Percentiles rank a stretch among this genome's conserved stretches.
Evolutionary conservation across 192 early-diverging fungal genomes (phyloP).

Genomic region (Podila horticola): DNA sequence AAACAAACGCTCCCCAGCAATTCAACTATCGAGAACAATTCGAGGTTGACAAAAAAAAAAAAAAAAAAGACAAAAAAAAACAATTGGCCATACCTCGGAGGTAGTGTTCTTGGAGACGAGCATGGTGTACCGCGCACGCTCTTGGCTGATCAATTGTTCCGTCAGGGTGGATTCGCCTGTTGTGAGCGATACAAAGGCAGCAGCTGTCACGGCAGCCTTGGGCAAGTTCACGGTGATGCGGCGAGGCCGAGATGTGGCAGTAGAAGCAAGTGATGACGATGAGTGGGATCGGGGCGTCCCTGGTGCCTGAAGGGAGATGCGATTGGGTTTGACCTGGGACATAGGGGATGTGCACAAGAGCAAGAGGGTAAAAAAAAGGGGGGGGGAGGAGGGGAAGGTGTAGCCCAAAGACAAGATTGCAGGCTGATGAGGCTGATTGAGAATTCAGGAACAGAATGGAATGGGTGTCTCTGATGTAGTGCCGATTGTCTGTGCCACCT

Average conservation of each 20-base stretch:
- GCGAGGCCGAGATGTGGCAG: constrained; percentile 9
- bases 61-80: background rate
- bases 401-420: too few relatives aligned
- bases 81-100: constrained; percentile 21
- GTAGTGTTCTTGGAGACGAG: constrained; percentile 5
- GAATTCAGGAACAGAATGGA: too few relatives aligned
- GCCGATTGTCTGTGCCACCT: too few relatives aligned
- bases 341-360: background rate
- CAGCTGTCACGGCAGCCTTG: constrained; percentile 8
- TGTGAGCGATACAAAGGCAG: constrained; percentile 15
- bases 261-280: background rate
- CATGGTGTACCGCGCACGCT: background rate
- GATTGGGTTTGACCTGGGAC: constrained; percentile 11
- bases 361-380: too few relatives aligned
- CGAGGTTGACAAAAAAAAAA: background rate
- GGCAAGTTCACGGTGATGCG: constrained; percentile 36
- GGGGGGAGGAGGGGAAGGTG: too few relatives aligned
- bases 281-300: constrained; percentile 15
- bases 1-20: background rate
- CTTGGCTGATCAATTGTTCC: background rate
- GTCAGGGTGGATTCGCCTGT: constrained; percentile 15
- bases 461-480: too few relatives aligned
- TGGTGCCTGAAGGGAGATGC: constrained; percentile 11
- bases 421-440: too few relatives aligned
- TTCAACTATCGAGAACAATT: background rate